Conservation (phyloP, 495 filamentous ascomycete genomes). For the Hypoxylon lienhwacheense region DNA sequence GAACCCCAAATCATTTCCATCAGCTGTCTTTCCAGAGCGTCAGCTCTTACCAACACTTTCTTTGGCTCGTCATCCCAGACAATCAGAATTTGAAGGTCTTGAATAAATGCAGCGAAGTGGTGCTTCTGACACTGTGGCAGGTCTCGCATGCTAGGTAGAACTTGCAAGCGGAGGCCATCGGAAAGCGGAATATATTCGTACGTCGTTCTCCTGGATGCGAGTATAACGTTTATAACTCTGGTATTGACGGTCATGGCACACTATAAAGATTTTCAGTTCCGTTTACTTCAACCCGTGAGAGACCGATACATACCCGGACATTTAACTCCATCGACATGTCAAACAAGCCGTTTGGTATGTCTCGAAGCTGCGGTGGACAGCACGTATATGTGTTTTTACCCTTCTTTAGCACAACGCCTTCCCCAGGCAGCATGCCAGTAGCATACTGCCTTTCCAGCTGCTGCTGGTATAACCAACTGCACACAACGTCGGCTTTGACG, state of each 20-base stretch:
- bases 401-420: conserved; percentile 65
- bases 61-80: conserved; percentile 70
- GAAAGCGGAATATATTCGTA: conserved; percentile 57
- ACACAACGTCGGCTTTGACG: conserved; percentile 61
- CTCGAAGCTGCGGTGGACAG: conserved; percentile 56
- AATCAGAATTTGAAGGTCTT: conserved; percentile 56
- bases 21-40: conserved; percentile 53
- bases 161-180: conserved; percentile 61
- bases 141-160: conserved; percentile 57
- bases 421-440: conserved; percentile 52
- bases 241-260: conserved; percentile 63
- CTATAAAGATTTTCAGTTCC: conserved; percentile 35
- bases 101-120: conserved; percentile 69
- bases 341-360: conserved; percentile 51
- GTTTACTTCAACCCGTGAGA: background rate
- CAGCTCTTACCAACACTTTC: conserved; percentile 53
- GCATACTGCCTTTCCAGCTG: conserved; percentile 62
- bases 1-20: conserved; percentile 59
- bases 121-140: conserved; percentile 62
- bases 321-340: conserved; percentile 58
- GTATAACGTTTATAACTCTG: conserved; percentile 57
- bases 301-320: conserved; percentile 42
- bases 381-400: conserved; percentile 55
- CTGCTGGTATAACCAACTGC: conserved; percentile 63
- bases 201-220: conserved; percentile 46